These are phyloP conservation scores for Fusarium austroafricanum DNA, from an alignment of 2,329 filamentous ascomycete genomes.

Conservation along the genomic window DNA sequence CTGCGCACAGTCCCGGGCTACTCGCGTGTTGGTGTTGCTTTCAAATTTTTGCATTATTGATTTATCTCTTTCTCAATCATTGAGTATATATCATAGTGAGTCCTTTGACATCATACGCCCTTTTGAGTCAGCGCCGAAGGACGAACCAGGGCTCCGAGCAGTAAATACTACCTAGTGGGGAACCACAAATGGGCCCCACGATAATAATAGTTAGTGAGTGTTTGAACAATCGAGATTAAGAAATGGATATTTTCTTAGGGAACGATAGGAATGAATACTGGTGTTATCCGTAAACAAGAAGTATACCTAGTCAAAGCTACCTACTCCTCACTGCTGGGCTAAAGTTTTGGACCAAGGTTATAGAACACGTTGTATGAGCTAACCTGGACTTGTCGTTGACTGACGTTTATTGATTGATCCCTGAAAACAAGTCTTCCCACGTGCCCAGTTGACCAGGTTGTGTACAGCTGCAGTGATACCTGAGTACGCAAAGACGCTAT, in stretches of 20 bases:
- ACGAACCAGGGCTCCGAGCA: background rate
- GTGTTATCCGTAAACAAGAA: background rate
- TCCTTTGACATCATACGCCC: conserved; percentile 13
- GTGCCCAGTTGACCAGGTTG: conserved; percentile 28
- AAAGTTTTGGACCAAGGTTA: background rate
- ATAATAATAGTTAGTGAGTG: background rate
- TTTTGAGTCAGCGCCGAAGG: conserved; percentile 4
- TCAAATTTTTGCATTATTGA: background rate
- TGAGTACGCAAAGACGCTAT: conserved; percentile 22
- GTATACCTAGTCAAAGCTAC: background rate
- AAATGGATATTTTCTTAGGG: background rate
- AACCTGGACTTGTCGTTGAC: conserved; percentile 18
- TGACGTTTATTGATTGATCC: conserved; percentile 21
- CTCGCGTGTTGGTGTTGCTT: background rate
- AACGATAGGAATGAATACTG: background rate
- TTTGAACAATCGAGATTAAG: conserved; percentile 10
- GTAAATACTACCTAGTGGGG: conserved; percentile 1
- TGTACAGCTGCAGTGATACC: conserved; percentile 30
- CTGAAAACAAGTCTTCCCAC: conserved; percentile 32
- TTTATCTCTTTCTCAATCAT: background rate
- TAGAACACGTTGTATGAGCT: background rate
- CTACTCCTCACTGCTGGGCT: background rate
- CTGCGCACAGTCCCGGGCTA: background rate
- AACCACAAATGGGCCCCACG: conserved; percentile 1
- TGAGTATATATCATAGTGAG: background rate